Evolutionary conservation across 768 basidiomycete species (phyloP).

Genomic region (Pisolithus orientalis): DNA sequence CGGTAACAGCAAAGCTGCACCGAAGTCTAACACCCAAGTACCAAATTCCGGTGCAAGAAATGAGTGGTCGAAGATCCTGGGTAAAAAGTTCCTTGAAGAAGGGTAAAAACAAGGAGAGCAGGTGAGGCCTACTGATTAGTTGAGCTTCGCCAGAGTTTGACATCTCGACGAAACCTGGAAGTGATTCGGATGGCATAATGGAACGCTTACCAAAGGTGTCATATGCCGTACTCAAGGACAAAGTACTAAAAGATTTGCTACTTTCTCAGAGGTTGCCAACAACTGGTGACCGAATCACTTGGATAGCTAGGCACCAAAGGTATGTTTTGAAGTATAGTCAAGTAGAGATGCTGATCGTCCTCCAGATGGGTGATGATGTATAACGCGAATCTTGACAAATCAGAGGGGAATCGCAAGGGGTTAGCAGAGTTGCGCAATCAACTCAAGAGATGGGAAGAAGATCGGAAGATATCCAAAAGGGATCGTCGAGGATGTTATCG

Average conservation of each 20-base stretch:
- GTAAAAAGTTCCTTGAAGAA: slow-evolving; percentile 24
- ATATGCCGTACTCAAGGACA: slow-evolving; percentile 60
- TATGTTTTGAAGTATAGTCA: slow-evolving; percentile 17
- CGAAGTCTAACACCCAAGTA: slow-evolving; percentile 16
- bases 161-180: slow-evolving; percentile 12
- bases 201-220: slow-evolving; percentile 56
- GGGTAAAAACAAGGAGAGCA: slow-evolving; percentile 36
- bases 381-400: slow-evolving; percentile 67
- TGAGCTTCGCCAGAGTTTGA: slow-evolving; percentile 5
- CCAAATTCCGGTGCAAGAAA: slow-evolving; percentile 20
- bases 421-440: slow-evolving; percentile 43
- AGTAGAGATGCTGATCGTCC: neutral
- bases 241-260: slow-evolving; percentile 51
- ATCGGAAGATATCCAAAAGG: slow-evolving; percentile 29
- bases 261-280: slow-evolving; percentile 42
- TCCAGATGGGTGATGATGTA: slow-evolving; percentile 62
- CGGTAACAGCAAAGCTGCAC: slow-evolving; percentile 15
- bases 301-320: slow-evolving; percentile 58
- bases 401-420: slow-evolving; percentile 37
- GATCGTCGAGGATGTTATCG: slow-evolving; percentile 31
- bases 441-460: slow-evolving; percentile 54
- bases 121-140: slow-evolving; percentile 4
- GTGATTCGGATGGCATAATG: slow-evolving; percentile 28
- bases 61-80: slow-evolving; percentile 41
- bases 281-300: slow-evolving; percentile 44